These are phyloP conservation scores for Fagopyrum esculentum DNA, from an alignment of 148 eudicot species.

Conservation along the genomic window DNA sequence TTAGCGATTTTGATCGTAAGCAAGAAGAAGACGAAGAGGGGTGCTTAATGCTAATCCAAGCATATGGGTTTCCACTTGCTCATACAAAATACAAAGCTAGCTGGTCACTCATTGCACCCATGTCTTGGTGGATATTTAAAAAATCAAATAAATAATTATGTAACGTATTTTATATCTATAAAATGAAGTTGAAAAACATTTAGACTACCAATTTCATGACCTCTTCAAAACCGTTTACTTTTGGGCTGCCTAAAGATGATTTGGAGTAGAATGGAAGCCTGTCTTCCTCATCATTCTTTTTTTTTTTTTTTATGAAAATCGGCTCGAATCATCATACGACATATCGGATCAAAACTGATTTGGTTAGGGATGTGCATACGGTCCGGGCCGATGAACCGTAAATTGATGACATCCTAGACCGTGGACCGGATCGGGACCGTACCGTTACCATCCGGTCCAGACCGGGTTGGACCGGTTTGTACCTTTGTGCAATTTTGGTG, in stretches of 20 bases:
- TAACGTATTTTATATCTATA: not conserved
- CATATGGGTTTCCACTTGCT: slow-evolving; percentile 7
- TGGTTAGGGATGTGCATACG: too few species aligned
- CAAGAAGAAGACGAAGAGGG: not conserved
- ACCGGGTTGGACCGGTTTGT: too few species aligned
- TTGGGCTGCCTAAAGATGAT: slow-evolving; percentile 4
- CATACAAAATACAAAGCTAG: not conserved
- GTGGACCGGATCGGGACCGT: too few species aligned
- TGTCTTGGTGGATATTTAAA: not conserved
- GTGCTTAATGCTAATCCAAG: slow-evolving; percentile 4
- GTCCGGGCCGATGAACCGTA: too few species aligned
- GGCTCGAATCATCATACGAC: too few species aligned
- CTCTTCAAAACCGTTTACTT: slow-evolving; percentile 3
- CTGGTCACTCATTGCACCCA: slow-evolving; percentile 10
- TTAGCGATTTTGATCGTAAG: not conserved
- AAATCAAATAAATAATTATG: not conserved
- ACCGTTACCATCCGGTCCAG: too few species aligned
- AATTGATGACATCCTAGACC: too few species aligned
- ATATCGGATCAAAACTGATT: too few species aligned
- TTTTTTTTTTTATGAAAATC: too few species aligned
- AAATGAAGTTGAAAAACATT: not conserved
- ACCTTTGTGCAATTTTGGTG: too few species aligned
- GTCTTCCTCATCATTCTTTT: too few species aligned
- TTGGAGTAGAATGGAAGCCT: not conserved
- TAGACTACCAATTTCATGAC: not conserved